Evolutionary conservation across 768 basidiomycete species (phyloP), one percentile per base, ranked within the genome.

Genomic region (Macrocybe gigantea): DNA sequence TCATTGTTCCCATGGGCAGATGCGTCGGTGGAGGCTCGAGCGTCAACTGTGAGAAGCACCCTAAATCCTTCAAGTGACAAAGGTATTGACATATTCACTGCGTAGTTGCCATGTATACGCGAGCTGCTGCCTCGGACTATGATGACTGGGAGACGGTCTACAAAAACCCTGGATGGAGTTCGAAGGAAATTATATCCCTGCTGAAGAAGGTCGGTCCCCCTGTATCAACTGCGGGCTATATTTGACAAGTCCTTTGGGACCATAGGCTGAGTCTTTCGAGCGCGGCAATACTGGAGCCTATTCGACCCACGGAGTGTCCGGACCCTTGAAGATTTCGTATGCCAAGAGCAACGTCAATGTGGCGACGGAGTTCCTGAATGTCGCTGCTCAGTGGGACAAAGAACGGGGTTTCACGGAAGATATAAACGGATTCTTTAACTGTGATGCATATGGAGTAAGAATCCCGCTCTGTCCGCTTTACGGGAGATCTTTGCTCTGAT

Each of bases 21-120:
- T 74, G 71, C 37, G 55, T 87, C 5, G 83, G 84, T 3, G 84
- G 83, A 5, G 83, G 82, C 0, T 82, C 81, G 0, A 65, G 67
- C 45, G 72, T 85, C 12, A 85, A 84, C 53, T 79, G 82, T 81
- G 41, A 44, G 72, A 56, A 5, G 45, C 32, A 31, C 22, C 22
- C 13, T 14, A 29, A 10, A 12, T 31, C 22, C 1, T 32, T 34
- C 33, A 7, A 45, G 3, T 38, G 9, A 10, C 7, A 22, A 31
- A 45, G 14, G 36, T 14, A 32, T 37, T 30, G 34, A 34, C 6
- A 15, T n/a, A 22, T 38, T 15, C 14, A 41, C 22, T 8, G 29
- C 39, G 7, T 39, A 76, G 74, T 74, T 50, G 69, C 71, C 58
- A 69, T 78, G 69, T 85, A 83, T 51, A 76, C 72, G 0, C 74